Percentiles rank a stretch among this genome's conserved stretches.
Evolutionary conservation across 371 early-diverging fungal species (phyloP).

Genomic region (Mucor indicus): DNA sequence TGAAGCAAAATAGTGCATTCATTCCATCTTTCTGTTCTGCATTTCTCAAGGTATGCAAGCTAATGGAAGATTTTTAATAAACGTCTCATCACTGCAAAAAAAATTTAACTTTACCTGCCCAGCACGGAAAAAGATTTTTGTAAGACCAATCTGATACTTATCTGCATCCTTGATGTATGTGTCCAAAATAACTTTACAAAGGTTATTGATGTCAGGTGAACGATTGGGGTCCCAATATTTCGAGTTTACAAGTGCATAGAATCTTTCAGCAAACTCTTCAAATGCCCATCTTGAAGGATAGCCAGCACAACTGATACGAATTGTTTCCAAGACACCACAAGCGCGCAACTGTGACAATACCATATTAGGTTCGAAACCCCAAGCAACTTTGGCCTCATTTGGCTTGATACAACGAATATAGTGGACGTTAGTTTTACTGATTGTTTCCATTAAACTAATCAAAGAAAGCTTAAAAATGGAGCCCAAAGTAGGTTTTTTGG

Average conservation of each 20-base stretch:
- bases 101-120: slow-evolving; percentile 50
- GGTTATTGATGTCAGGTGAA: slow-evolving; percentile 43
- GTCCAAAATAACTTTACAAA: slow-evolving; percentile 68
- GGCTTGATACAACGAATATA: slow-evolving; percentile 99
- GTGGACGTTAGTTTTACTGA: slow-evolving; percentile 87
- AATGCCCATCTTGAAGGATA: slow-evolving; percentile 94
- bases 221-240: slow-evolving; percentile 58
- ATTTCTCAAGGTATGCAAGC: slow-evolving; percentile 86
- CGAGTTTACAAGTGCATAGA: slow-evolving; percentile 79
- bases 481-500: slow-evolving; percentile 86
- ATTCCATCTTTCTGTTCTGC: slow-evolving; percentile 74
- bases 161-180: slow-evolving; percentile 70
- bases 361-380: slow-evolving; percentile 89
- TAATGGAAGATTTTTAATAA: slow-evolving; percentile 6
- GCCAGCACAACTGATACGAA: slow-evolving; percentile 98
- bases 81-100: background rate
- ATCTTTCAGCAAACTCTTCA: slow-evolving; percentile 87
- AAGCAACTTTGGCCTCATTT: slow-evolving; percentile 88
- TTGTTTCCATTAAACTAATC: slow-evolving; percentile 91
- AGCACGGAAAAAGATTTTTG: slow-evolving; percentile 99
- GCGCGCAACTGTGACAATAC: slow-evolving; percentile 96
- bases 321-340: slow-evolving; percentile 99
- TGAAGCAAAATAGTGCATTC: slow-evolving; percentile 80
- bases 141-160: slow-evolving; percentile 94
- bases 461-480: slow-evolving; percentile 84